Base-by-base conservation (phyloP, 2,329 filamentous ascomycete genomes). In the Raffaelea ambrosiae region DNA sequence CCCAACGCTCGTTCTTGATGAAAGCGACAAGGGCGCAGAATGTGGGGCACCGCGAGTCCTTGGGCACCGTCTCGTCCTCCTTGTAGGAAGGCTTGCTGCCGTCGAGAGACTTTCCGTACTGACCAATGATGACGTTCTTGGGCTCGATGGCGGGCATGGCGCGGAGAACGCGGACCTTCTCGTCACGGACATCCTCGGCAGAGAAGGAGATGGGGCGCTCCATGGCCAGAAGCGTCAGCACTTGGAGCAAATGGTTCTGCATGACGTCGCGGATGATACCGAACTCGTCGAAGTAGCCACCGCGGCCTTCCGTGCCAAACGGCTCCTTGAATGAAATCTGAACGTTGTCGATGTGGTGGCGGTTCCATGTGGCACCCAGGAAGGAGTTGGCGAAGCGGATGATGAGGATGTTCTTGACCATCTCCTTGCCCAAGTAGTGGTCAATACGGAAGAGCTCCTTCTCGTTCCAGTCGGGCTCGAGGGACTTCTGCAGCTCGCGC, bases 321-420 rank as follows among this genome's bases (percentile, higher is more conserved):
- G 93, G 93, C 73, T 98, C 93, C 76, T 98, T 98, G 79, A 98
- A 98, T 43, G 93, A 88, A 64, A 98, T 97, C 74, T 97, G 93
- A 44, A 98, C 86, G 61, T 95, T 98, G 73, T 97, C 93, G 72
- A 98, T 98, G 76, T 97, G 91, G 68, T 96, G 90, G 58, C 93
- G 83, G 76, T 97, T 98, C 93, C 93, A 98, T 51, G 91, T 98
- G 40, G 93, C 91, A 56, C 90, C 90, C 59, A 98, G 87, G 78
- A 98, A 98, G 58, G 95, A 90, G 74, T 98, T 98, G 59, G 93
- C 94, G 65, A 98, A 98, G 64, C 94, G 82, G 57, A 98, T 80
- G 59, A 98, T 96, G 57, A 98, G 78, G 58, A 98, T 94, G 72
- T 98, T 98, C 83, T 98, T 98, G 61, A 98, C 93, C 93, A 98